phyloP scores from a whole-genome alignment of 2,329 filamentous ascomycete genomes.

The Rhynchosporium graminicola region DNA sequence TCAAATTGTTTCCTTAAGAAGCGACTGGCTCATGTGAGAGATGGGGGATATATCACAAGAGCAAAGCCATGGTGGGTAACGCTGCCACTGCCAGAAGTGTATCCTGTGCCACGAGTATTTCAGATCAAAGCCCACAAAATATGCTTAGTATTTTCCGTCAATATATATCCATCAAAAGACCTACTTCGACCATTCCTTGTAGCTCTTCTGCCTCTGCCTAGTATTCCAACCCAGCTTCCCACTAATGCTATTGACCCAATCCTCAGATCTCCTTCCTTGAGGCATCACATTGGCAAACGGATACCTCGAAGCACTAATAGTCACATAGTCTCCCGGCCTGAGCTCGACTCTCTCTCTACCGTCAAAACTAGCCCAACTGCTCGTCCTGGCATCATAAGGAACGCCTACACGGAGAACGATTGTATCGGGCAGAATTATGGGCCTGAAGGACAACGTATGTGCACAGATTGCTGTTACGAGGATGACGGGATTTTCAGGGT shows the following conservation, averaged over 20 bases:
- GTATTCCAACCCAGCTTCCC: constrained; percentile 82
- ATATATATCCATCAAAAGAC: background rate
- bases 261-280: constrained; percentile 67
- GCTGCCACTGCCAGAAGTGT: background rate
- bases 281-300: constrained; percentile 78
- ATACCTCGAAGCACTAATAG: constrained; percentile 76
- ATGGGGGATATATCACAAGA: no score
- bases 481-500: constrained; percentile 95
- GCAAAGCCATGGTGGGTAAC: background rate
- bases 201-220: constrained; percentile 71
- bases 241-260: constrained; percentile 81
- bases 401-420: constrained; percentile 91
- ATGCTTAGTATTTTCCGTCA: background rate
- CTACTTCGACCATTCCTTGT: constrained; percentile 43
- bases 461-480: constrained; percentile 92
- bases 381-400: constrained; percentile 88
- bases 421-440: constrained; percentile 95
- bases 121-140: background rate
- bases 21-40: no score
- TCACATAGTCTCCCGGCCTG: constrained; percentile 78
- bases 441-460: constrained; percentile 90
- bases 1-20: no score
- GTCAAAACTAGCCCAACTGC: constrained; percentile 97
- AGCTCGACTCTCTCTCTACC: constrained; percentile 86
- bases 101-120: background rate